These are phyloP conservation scores for Thermomucor indicae-seudaticae DNA, from an alignment of 371 early-diverging fungal genomes.

Conservation along the genomic window DNA sequence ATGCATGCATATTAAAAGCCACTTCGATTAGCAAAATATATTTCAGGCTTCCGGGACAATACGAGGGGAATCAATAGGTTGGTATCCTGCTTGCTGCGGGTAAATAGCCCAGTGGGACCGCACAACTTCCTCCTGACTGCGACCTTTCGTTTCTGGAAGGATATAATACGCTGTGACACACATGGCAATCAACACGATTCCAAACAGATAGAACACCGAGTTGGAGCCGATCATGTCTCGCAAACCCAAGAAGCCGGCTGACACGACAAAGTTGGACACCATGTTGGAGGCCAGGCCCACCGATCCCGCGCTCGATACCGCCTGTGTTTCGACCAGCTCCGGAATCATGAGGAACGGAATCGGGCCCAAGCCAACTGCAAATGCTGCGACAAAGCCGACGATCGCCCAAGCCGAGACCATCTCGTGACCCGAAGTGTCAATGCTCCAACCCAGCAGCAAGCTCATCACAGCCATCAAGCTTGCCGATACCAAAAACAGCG, in stretches of 20 bases:
- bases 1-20: too few relatives aligned
- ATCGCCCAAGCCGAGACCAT: constrained; percentile 62
- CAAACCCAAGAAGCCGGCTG: constrained; percentile 58
- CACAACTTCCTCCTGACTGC: constrained; percentile 44
- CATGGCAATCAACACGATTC: constrained; percentile 36
- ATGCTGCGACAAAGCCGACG: constrained; percentile 77
- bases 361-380: constrained; percentile 87
- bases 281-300: constrained; percentile 72
- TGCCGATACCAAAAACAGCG: constrained; percentile 68
- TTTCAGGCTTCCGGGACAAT: too few relatives aligned
- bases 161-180: constrained; percentile 46
- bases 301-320: constrained; percentile 67
- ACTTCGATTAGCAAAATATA: too few relatives aligned
- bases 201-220: constrained; percentile 74
- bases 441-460: constrained; percentile 56
- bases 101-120: constrained; percentile 36
- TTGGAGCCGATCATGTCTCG: constrained; percentile 59
- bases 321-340: constrained; percentile 75
- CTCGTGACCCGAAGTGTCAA: constrained; percentile 40
- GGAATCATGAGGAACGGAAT: constrained; percentile 85
- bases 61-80: too few relatives aligned
- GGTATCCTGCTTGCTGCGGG: constrained; percentile 1
- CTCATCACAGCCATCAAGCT: constrained; percentile 56
- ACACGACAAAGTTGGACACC: constrained; percentile 69
- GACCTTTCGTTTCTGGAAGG: constrained; percentile 84